phyloP scores from a whole-genome alignment of 345 rosid genomes.

The sweet orange (Citrus sinensis) region DNA sequence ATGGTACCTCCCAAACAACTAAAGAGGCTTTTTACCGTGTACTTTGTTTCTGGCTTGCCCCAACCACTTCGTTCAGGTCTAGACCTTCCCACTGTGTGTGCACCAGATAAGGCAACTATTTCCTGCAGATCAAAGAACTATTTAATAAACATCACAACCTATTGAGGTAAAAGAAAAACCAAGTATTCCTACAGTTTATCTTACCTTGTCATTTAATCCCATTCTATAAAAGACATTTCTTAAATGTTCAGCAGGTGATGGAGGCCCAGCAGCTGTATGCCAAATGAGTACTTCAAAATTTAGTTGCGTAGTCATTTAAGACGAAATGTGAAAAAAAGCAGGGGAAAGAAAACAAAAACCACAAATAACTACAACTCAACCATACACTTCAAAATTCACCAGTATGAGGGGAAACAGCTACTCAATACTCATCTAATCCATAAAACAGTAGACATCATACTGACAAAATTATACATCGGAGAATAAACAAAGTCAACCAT shows the following conservation, averaged over 20 bases:
- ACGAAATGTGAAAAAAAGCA: not conserved
- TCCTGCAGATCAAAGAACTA: constrained; percentile 44
- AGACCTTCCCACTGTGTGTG: constrained; percentile 92
- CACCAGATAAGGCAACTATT: constrained; percentile 94
- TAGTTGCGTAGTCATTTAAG: not conserved
- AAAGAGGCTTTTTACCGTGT: constrained; percentile 54
- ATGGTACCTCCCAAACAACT: constrained; percentile 3
- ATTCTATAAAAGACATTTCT: constrained; percentile 84
- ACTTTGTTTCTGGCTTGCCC: constrained; percentile 95
- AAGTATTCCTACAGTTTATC: not conserved
- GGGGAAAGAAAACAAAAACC: not conserved
- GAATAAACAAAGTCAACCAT: not conserved
- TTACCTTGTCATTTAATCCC: constrained; percentile 89
- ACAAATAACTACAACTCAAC: not conserved
- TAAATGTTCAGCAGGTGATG: constrained; percentile 81
- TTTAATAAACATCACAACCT: not conserved
- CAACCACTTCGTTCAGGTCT: constrained; percentile 95
- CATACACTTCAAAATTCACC: not conserved
- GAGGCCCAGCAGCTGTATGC: constrained; percentile 80
- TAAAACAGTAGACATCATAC: not conserved
- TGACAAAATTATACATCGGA: not conserved
- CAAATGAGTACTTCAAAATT: constrained; percentile 10
- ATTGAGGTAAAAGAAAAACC: not conserved
- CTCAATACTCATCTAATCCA: not conserved
- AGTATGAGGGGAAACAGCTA: not conserved